phyloP scores from a whole-genome alignment of 192 early-diverging fungal species.

The Coemansia sp. region DNA sequence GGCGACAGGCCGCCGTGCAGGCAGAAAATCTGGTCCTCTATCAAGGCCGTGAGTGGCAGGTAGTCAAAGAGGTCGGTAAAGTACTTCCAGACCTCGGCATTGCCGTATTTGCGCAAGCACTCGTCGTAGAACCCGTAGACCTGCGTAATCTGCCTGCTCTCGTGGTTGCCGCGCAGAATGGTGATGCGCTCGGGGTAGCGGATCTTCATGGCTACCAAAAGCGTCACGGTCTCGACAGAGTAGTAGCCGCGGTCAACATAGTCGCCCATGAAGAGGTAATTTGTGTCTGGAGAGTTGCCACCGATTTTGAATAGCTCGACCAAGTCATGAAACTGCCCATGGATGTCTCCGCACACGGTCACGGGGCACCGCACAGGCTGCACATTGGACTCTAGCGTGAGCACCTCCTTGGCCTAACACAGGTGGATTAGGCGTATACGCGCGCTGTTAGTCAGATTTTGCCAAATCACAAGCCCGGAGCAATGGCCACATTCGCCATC shows the following conservation, averaged over 20 bases:
- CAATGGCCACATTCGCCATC: not conserved
- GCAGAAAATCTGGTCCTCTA: conserved; percentile 98
- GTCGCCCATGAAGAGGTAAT: conserved; percentile 99
- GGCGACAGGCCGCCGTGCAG: conserved; percentile 97
- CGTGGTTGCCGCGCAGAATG: conserved; percentile 97
- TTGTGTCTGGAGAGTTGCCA: conserved; percentile 94
- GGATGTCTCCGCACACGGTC: conserved; percentile 98
- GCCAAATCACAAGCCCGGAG: not conserved
- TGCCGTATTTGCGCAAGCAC: conserved; percentile 97
- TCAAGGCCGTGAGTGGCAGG: conserved; percentile 91
- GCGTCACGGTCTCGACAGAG: conserved; percentile 95
- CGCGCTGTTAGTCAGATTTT: conserved; percentile 12
- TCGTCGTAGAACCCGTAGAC: conserved; percentile 99
- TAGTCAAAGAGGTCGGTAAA: conserved; percentile 99
- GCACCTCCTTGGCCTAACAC: conserved; percentile 87
- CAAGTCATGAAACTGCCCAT: conserved; percentile 99
- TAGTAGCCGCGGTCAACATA: conserved; percentile 99
- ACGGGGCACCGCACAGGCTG: conserved; percentile 98
- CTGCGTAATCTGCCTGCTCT: conserved; percentile 98
- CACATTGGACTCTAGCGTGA: conserved; percentile 95
- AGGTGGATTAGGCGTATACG: not conserved
- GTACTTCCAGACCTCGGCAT: conserved; percentile 96
- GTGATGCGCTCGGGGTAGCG: conserved; percentile 89
- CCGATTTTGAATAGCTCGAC: conserved; percentile 97
- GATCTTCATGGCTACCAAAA: conserved; percentile 94